A percentile compares a stretch with the other conserved stretches of the same genome.
These are phyloP conservation scores for Dothistroma pini DNA, from an alignment of 2,329 filamentous ascomycete species.

Conservation along the genomic window DNA sequence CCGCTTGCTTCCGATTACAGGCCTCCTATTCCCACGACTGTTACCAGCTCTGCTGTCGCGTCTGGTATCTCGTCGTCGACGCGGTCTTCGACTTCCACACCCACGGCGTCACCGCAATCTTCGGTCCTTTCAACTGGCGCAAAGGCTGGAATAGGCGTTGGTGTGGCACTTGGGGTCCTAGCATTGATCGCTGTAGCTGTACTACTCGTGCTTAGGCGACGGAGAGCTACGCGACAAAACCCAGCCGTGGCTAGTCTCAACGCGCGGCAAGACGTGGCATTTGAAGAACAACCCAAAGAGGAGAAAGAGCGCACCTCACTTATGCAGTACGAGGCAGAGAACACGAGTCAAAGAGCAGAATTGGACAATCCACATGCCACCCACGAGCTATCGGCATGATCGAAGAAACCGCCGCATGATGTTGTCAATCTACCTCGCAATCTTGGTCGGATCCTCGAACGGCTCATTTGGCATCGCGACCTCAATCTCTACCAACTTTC, in stretches of 20 bases:
- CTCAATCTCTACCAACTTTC: neutral
- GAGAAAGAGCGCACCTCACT: neutral
- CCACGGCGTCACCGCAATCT: too few relatives aligned
- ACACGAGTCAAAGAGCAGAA: neutral
- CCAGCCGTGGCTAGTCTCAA: neutral
- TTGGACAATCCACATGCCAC: neutral
- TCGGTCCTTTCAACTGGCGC: too few relatives aligned
- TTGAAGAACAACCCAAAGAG: neutral
- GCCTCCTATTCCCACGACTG: neutral
- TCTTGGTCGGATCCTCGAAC: conserved; percentile 1
- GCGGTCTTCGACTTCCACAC: too few relatives aligned
- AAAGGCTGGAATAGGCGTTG: too few relatives aligned
- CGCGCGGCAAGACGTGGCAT: neutral
- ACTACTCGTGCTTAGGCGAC: too few relatives aligned
- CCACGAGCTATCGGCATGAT: neutral
- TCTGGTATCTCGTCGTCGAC: too few relatives aligned
- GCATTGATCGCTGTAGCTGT: too few relatives aligned
- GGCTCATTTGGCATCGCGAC: neutral
- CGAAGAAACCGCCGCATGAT: neutral
- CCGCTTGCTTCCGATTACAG: neutral
- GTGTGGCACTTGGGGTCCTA: too few relatives aligned
- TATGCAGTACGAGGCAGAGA: neutral
- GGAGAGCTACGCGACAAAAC: too few relatives aligned
- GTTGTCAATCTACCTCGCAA: neutral
- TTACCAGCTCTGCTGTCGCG: neutral